Base-by-base conservation (phyloP, 164 flowering plant species). In the Hamamelis virginiana region DNA sequence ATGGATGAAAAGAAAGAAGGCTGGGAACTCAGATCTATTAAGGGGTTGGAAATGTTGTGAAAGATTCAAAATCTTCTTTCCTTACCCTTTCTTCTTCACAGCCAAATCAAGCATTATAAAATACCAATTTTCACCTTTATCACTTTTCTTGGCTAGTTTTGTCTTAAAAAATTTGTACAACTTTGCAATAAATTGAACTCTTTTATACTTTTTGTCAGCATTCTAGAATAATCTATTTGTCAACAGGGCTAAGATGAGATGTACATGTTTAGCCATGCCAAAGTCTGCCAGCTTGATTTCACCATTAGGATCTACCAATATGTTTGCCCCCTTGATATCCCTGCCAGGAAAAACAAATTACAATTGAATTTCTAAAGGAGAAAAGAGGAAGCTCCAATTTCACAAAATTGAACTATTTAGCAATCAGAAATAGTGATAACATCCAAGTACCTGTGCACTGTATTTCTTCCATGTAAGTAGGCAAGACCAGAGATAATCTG, bases 231-330 rank as follows among this genome's bases (percentile, higher is more conserved):
- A 25, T 14, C 26, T 44, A 15, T 1, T 33, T 28, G 26, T 57
- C 16, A 27, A 41, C 10, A 13, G 73, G 65, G 51, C 57, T 23
- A 19, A 68, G 60, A 62, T 23, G 60, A 62, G 27, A 66, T 77
- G 14, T 87, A 89, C 94, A 83, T 89, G 94, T 74, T 89, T 89
- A 43, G 94, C 91, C 94, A 89, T 89, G 76, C 94, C 94, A 70
- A 89, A 89, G 69, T 89, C 94, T n/a, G 88, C 91, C 68, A 89
- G 78, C 80, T 89, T 89, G 72, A 89, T 78, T 74, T 85, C 94
- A 46, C 91, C 94, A 76, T 83, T 85, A 22, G 94, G 91, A 76
- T 81, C 91, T 5, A 89, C 94, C 60, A 89, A 73, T 62, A 89
- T 87, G 69, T 89, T 89, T 27, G 94, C 94, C 56, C 94, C 94